phyloP scores from a whole-genome alignment of 495 filamentous ascomycete genomes.

The Neohortaea acidophila region DNA sequence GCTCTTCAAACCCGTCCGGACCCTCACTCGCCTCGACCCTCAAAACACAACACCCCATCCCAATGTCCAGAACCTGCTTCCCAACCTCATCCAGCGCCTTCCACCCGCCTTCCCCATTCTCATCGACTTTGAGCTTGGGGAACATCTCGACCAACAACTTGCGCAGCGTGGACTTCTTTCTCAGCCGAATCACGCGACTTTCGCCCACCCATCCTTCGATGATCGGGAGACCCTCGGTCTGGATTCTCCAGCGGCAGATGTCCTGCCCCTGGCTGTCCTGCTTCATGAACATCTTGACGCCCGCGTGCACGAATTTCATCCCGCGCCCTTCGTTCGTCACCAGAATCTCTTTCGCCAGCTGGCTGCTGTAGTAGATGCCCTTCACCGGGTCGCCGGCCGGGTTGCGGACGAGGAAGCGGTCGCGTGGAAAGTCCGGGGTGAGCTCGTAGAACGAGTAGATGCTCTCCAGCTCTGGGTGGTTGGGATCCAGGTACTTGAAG shows the following conservation, averaged over 20 bases:
- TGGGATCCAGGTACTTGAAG: constrained; percentile 67
- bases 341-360: constrained; percentile 71
- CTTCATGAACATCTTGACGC: constrained; percentile 96
- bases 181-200: constrained; percentile 55
- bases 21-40: constrained; percentile 54
- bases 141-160: constrained; percentile 88
- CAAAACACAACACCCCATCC: constrained; percentile 84
- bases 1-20: constrained; percentile 61
- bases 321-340: constrained; percentile 68
- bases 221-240: constrained; percentile 80
- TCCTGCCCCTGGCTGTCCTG: constrained; percentile 76
- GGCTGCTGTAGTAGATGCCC: constrained; percentile 87
- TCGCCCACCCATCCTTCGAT: constrained; percentile 76
- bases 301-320: constrained; percentile 89
- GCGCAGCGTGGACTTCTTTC: constrained; percentile 57
- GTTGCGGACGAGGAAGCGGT: constrained; percentile 93
- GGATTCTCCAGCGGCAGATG: constrained; percentile 85
- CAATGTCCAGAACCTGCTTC: constrained; percentile 59
- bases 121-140: constrained; percentile 49
- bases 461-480: constrained; percentile 55
- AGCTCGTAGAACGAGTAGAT: constrained; percentile 74
- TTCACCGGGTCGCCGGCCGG: constrained; percentile 64
- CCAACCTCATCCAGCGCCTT: constrained; percentile 73
- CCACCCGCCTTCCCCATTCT: constrained; percentile 38
- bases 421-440: constrained; percentile 63